A percentile compares a stretch with the other conserved stretches of the same genome.
phyloP scores from a whole-genome alignment of 2,329 filamentous ascomycete genomes.

The Didymellaceae sp. region DNA sequence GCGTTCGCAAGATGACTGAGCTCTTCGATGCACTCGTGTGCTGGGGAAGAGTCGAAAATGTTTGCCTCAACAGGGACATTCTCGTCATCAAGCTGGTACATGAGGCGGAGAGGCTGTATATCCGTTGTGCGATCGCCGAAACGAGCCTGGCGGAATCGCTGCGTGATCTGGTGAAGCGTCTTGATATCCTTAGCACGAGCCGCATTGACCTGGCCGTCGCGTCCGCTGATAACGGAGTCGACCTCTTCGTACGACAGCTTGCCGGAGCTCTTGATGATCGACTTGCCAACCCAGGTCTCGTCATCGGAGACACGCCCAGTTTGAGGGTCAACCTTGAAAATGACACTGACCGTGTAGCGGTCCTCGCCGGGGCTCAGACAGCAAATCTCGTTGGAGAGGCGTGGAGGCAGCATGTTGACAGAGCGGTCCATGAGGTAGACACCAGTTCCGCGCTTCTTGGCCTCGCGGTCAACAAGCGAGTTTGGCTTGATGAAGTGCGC shows the following conservation, averaged over 20 bases:
- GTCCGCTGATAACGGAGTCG: slow-evolving; percentile 76
- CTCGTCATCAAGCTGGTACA: slow-evolving; percentile 96
- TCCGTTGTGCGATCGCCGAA: slow-evolving; percentile 80
- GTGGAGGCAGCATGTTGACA: slow-evolving; percentile 85
- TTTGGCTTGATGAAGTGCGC: slow-evolving; percentile 97
- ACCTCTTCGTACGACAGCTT: slow-evolving; percentile 87
- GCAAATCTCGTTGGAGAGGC: slow-evolving; percentile 85
- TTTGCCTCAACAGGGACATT: slow-evolving; percentile 97
- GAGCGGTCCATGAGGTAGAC: slow-evolving; percentile 92
- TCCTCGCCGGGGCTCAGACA: slow-evolving; percentile 87
- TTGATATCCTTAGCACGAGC: slow-evolving; percentile 78
- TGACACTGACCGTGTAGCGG: slow-evolving; percentile 86
- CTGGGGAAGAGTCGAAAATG: slow-evolving; percentile 88
- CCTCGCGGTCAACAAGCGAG: slow-evolving; percentile 93
- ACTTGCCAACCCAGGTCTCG: slow-evolving; percentile 92
- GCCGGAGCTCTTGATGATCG: slow-evolving; percentile 88
- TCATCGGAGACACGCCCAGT: slow-evolving; percentile 81
- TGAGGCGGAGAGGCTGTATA: slow-evolving; percentile 83
- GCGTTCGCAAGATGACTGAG: slow-evolving; percentile 91
- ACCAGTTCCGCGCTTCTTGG: slow-evolving; percentile 95
- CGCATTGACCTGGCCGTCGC: slow-evolving; percentile 68
- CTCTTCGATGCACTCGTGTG: slow-evolving; percentile 94
- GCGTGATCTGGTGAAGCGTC: slow-evolving; percentile 78
- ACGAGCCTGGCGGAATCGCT: slow-evolving; percentile 88
- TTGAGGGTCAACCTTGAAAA: slow-evolving; percentile 86